Evolutionary conservation across 495 filamentous ascomycete genomes (phyloP), one percentile per base, ranked within the genome.

Genomic region (Umbilicaria muhlenbergii): DNA sequence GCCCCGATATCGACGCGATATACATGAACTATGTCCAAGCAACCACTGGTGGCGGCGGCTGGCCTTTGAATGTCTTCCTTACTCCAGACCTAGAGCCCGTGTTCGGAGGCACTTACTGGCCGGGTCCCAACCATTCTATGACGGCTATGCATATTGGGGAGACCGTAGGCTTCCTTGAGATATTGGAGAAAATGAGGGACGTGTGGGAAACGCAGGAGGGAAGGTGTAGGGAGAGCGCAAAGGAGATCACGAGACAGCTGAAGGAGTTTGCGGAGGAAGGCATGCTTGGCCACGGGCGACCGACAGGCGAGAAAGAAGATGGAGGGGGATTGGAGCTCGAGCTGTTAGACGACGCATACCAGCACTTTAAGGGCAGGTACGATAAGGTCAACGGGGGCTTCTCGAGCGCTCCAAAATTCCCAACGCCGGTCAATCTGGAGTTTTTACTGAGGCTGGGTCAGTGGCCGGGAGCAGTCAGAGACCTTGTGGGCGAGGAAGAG

Each of bases 11-110:
- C 51, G 91, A 98, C 57, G 80, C 86, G 41, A 87, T 96, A 45
- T 98, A 96, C 58, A 93, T 95, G 83, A 94, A 94, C 63, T 98
- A 92, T 64, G 84, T 92, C 28, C 85, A 94, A 65, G 89, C 88
- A 5, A 88, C 89, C 13, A 93, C 80, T 32, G 86, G 86, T 15
- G 86, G 80, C 2, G 92, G 87, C 3, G 91, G 91, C 19, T 98
- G 92, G 92, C 91, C 91, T 11, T 68, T 98, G 37, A 96, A 95
- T 58, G 84, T 95, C 16, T 96, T 98, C 56, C 69, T 96, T 19
- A 96, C 92, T 0, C 92, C 92, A 0, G 77, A 89, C 51, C 71
- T 96, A 5, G 81, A 94, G 48, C 91, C 91, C 0, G 78, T 98
- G 16, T 96, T 94, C 59, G 92, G 92, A 38, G 92, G 87, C 16